These are phyloP conservation scores for Apium graveolens DNA, from an alignment of 129 eudicot genomes.

Conservation along the genomic window DNA sequence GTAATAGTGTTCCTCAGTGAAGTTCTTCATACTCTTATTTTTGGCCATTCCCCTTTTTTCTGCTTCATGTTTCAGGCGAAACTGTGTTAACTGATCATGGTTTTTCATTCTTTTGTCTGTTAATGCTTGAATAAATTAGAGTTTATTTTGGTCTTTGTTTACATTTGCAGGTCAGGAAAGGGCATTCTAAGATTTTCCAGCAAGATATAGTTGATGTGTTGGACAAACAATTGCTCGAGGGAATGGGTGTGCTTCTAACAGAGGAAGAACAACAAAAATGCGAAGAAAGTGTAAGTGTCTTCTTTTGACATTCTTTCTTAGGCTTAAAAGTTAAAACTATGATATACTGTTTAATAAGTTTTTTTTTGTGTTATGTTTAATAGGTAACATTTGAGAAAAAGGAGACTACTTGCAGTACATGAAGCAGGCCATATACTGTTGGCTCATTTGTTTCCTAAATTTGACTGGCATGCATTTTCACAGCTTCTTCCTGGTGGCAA, in stretches of 20 bases:
- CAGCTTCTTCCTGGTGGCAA: slow-evolving; percentile 97
- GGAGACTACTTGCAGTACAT: slow-evolving; percentile 84
- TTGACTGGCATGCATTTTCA: slow-evolving; percentile 97
- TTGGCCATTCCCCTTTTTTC: neutral
- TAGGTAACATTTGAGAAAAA: slow-evolving; percentile 78
- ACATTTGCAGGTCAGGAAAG: slow-evolving; percentile 73
- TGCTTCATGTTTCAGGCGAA: neutral
- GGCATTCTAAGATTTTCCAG: slow-evolving; percentile 74
- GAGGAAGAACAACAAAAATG: slow-evolving; percentile 92
- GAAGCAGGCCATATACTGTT: slow-evolving; percentile 93
- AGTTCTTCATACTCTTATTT: neutral
- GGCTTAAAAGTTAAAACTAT: neutral
- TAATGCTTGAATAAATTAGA: neutral
- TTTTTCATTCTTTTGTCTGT: neutral
- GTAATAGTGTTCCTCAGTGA: neutral
- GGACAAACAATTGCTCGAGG: slow-evolving; percentile 94
- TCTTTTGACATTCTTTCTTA: slow-evolving; percentile 1
- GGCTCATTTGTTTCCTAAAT: slow-evolving; percentile 90
- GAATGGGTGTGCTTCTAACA: slow-evolving; percentile 93
- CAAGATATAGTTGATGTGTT: slow-evolving; percentile 85
- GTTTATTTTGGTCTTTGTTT: neutral
- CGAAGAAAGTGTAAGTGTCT: slow-evolving; percentile 65
- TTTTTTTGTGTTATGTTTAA: slow-evolving; percentile 10
- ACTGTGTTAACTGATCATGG: neutral
- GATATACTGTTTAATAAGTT: slow-evolving; percentile 14